phyloP scores from a whole-genome alignment of 2,329 filamentous ascomycete species.

The Xylariomycetidae sp. region DNA sequence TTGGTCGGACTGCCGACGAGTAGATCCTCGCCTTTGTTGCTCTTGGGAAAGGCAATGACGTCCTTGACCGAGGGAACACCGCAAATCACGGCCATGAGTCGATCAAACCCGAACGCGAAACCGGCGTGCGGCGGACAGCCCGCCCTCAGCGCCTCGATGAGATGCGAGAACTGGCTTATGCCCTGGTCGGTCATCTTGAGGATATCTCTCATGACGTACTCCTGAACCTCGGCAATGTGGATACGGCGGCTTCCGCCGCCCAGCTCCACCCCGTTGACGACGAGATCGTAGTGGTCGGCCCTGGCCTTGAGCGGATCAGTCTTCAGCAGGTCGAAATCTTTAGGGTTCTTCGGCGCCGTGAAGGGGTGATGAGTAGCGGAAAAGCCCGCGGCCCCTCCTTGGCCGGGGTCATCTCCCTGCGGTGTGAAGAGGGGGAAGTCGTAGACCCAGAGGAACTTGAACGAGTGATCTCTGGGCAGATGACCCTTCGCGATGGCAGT shows the following conservation, averaged over 20 bases:
- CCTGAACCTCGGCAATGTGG: conserved; percentile 76
- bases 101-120: conserved; percentile 87
- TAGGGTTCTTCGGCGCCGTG: conserved; percentile 71
- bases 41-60: conserved; percentile 97
- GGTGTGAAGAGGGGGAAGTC: conserved; percentile 93
- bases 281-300: conserved; percentile 92
- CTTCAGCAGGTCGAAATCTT: conserved; percentile 70
- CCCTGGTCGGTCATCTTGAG: conserved; percentile 70
- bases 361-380: conserved; percentile 93
- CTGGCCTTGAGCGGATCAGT: conserved; percentile 66
- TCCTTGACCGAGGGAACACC: conserved; percentile 76
- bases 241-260: conserved; percentile 92
- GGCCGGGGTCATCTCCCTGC: conserved; percentile 59
- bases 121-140: conserved; percentile 95
- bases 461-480: conserved; percentile 44
- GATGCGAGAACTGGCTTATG: conserved; percentile 76
- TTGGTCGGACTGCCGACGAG: conserved; percentile 68
- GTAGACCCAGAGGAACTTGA: conserved; percentile 77
- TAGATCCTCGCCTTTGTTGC: conserved; percentile 79
- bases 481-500: conserved; percentile 60
- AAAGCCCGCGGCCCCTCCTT: conserved; percentile 76
- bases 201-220: conserved; percentile 78
- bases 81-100: conserved; percentile 75
- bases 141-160: conserved; percentile 74
- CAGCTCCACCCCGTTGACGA: conserved; percentile 91